Conservation (phyloP, 2,329 filamentous ascomycete species). For the Nothomitra cinnamomea region DNA sequence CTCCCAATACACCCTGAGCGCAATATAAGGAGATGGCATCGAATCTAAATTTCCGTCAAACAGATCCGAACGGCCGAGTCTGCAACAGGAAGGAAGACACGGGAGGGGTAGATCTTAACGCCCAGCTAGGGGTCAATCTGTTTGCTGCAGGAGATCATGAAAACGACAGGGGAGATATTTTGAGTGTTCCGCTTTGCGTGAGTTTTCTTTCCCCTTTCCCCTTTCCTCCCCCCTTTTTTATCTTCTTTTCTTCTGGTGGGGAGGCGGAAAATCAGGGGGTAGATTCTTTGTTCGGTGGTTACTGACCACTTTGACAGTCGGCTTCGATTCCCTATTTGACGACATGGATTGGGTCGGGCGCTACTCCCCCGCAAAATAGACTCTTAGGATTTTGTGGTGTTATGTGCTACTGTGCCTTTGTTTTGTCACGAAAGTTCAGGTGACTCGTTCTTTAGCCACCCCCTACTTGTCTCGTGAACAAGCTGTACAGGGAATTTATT, state of each 20-base stretch:
- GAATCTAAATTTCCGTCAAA: background rate
- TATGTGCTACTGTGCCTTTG: too few species aligned
- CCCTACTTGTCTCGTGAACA: too few species aligned
- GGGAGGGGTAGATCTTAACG: background rate
- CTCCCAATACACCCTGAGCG: background rate
- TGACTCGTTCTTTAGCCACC: too few species aligned
- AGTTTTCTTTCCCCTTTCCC: background rate
- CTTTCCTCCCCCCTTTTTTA: too few species aligned
- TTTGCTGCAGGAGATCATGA: background rate
- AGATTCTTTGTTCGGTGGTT: background rate
- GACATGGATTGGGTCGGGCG: background rate
- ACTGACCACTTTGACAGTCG: background rate
- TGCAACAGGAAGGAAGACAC: background rate
- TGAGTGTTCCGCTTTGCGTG: background rate
- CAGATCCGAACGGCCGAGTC: background rate
- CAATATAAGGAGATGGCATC: background rate
- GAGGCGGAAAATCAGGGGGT: too few species aligned
- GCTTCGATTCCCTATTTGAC: background rate
- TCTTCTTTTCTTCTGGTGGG: too few species aligned
- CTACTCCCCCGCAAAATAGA: background rate
- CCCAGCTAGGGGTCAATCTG: background rate
- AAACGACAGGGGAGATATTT: background rate
- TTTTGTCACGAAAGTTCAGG: too few species aligned
- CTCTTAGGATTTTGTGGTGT: too few species aligned
- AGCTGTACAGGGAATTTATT: too few species aligned